phyloP scores from a whole-genome alignment of 805 yeast species.

The Saturnispora serradocipensis region DNA sequence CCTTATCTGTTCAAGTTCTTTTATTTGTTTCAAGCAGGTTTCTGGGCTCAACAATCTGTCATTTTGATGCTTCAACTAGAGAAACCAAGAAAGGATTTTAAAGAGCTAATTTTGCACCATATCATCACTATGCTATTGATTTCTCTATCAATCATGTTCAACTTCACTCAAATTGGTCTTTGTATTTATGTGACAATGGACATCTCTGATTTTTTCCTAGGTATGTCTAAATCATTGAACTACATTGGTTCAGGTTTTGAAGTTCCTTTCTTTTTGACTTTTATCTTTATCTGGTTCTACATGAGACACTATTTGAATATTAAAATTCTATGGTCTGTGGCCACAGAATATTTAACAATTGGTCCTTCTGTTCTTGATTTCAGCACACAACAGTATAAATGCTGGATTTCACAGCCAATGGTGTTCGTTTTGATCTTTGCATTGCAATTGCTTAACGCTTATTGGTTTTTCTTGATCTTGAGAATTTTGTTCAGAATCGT shows the following conservation, averaged over 20 bases:
- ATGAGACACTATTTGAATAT: constrained; percentile 81
- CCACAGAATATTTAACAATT: constrained; percentile 78
- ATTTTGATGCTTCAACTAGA: constrained; percentile 78
- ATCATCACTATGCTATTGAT: constrained; percentile 83
- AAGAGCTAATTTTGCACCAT: constrained; percentile 89
- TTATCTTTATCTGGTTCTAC: constrained; percentile 73
- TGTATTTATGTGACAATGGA: constrained; percentile 94
- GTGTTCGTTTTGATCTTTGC: constrained; percentile 71
- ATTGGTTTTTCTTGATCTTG: constrained; percentile 78
- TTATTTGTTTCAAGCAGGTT: constrained; percentile 88
- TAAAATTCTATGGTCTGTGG: constrained; percentile 70
- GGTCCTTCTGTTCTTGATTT: constrained; percentile 78
- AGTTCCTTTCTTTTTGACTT: constrained; percentile 58
- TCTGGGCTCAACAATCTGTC: constrained; percentile 94
- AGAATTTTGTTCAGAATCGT: constrained; percentile 67
- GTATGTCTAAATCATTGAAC: constrained; percentile 77
- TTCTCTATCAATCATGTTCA: constrained; percentile 82
- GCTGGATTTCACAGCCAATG: constrained; percentile 90
- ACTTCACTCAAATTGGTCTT: constrained; percentile 93
- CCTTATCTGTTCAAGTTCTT: constrained; percentile 64
- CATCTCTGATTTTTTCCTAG: constrained; percentile 80
- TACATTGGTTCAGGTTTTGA: constrained; percentile 63
- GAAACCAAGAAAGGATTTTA: constrained; percentile 89
- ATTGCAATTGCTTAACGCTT: constrained; percentile 74
- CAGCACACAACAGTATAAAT: constrained; percentile 89